Percentiles rank a stretch among this genome's conserved stretches.
These are phyloP conservation scores for Spongiforma sp. DNA, from an alignment of 1,284 basidiomycete species.

Conservation along the genomic window DNA sequence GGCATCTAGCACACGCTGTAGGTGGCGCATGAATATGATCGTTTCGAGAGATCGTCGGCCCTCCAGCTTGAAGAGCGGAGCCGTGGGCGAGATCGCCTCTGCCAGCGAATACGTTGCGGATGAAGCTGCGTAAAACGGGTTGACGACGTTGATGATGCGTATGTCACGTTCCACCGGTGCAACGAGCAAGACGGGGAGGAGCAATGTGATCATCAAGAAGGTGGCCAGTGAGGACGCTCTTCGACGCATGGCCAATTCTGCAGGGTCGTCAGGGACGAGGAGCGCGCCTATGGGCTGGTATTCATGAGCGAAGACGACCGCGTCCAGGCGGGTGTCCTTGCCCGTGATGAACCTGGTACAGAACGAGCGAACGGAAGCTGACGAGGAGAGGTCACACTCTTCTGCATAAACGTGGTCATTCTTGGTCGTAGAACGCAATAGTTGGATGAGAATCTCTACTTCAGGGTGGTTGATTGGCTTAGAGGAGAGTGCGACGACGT, in stretches of 20 bases:
- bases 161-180: slow-evolving; percentile 86
- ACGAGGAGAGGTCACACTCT: slow-evolving; percentile 68
- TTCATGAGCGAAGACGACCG: slow-evolving; percentile 74
- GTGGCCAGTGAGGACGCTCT: slow-evolving; percentile 62
- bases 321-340: slow-evolving; percentile 70
- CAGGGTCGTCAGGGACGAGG: slow-evolving; percentile 32
- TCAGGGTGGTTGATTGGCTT: slow-evolving; percentile 59
- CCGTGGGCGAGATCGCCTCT: slow-evolving; percentile 18
- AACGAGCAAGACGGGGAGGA: slow-evolving; percentile 78
- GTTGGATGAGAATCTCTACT: slow-evolving; percentile 61
- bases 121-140: slow-evolving; percentile 84
- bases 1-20: slow-evolving; percentile 80
- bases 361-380: slow-evolving; percentile 67
- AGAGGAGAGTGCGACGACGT: slow-evolving; percentile 71
- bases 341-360: slow-evolving; percentile 67
- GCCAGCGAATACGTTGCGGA: slow-evolving; percentile 51
- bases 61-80: slow-evolving; percentile 58
- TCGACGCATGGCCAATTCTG: slow-evolving; percentile 41
- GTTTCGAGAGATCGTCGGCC: slow-evolving; percentile 70
- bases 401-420: slow-evolving; percentile 80
- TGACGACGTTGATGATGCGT: slow-evolving; percentile 79
- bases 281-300: slow-evolving; percentile 66
- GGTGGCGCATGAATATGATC: slow-evolving; percentile 67
- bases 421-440: slow-evolving; percentile 67
- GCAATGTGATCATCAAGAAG: too few relatives aligned